A percentile compares a stretch with the other conserved stretches of the same genome.
These are phyloP conservation scores for Apiospora saccharicola DNA, from an alignment of 2,329 filamentous ascomycete species.

Conservation along the genomic window DNA sequence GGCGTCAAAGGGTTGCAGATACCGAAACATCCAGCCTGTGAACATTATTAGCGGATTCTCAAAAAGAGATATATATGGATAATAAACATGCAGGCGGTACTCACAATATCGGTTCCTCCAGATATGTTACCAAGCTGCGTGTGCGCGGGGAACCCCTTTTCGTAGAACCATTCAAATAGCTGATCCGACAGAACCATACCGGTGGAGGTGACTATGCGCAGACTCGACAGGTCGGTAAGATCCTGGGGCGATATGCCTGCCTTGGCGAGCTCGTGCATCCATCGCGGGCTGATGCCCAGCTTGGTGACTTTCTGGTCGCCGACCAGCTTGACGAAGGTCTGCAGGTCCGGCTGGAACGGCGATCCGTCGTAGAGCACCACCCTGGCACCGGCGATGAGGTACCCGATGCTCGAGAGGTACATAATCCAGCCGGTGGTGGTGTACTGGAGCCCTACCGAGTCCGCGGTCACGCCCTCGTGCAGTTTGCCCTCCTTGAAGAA, in stretches of 20 bases:
- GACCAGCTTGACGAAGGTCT: slow-evolving; percentile 68
- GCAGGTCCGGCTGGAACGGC: slow-evolving; percentile 75
- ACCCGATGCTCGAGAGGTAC: slow-evolving; percentile 71
- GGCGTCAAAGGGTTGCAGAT: slow-evolving; percentile 73
- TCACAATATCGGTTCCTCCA: slow-evolving; percentile 81
- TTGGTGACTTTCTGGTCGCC: slow-evolving; percentile 72
- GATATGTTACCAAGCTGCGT: slow-evolving; percentile 78
- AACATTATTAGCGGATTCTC: not conserved
- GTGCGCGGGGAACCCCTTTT: slow-evolving; percentile 70
- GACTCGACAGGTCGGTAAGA: slow-evolving; percentile 66
- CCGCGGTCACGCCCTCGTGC: slow-evolving; percentile 51
- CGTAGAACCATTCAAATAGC: slow-evolving; percentile 81
- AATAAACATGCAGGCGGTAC: too few species aligned
- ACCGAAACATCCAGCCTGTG: slow-evolving; percentile 66
- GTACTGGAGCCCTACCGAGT: slow-evolving; percentile 60
- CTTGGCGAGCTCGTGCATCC: slow-evolving; percentile 76
- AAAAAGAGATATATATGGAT: too few species aligned
- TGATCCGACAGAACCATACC: slow-evolving; percentile 84
- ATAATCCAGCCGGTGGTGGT: slow-evolving; percentile 88
- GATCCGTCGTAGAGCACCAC: slow-evolving; percentile 83
- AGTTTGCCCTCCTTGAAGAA: slow-evolving; percentile 64
- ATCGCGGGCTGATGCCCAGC: slow-evolving; percentile 79
- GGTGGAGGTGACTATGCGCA: slow-evolving; percentile 72
- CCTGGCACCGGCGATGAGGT: slow-evolving; percentile 66
- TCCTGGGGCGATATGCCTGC: slow-evolving; percentile 67